Base-by-base conservation (phyloP, 148 eudicot species). In the Bassia scoparia region DNA sequence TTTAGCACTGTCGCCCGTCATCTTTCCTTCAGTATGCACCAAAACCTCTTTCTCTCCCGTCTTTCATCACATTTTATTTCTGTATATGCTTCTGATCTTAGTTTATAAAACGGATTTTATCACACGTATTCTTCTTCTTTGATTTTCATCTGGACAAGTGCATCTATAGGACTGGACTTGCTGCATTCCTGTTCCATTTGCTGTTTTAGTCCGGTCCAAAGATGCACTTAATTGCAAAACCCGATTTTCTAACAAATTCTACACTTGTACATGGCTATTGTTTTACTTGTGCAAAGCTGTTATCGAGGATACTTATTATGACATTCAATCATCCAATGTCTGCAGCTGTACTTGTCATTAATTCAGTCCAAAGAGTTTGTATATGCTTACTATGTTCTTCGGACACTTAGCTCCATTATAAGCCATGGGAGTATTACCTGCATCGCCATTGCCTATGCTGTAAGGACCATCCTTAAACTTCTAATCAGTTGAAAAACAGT, bases 381-480 rank as follows among this genome's bases (percentile, higher is more conserved):
- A n/a, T 92, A 92, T 78, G 87, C 86, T 60, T 92, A 92, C 76
- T 92, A 92, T 67, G 76, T 83, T 61, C 61, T 90, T 69, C 93
- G 98, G 50, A 90, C 96, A 44, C 31, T 92, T 23, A 88, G 96
- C 59, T 83, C 77, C 69, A 86, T 90, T 48, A 80, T 90, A 73
- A 92, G 98, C 79, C 96, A 90, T 70, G 93, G 98, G 83, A 92
- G 96, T 79, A 92, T 92, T 72, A 87, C 90, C 84, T 90, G 91
- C 91, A 92, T 92, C 64, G 71, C 96, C 61, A 93, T 87, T 73
- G 96, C 98, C 68, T 90, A 92, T 83, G 96, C 85, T 82, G 98
- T 92, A 87, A 88, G 90, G 72, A 37, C 65, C 63, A 63, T 31
- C 59, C 73, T 69, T 46, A 60, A 60, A 71, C n/a, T n/a, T n/a